Evolutionary conservation across 2,329 filamentous ascomycete genomes (phyloP).

Genomic region (Phialocephala subalpina): DNA sequence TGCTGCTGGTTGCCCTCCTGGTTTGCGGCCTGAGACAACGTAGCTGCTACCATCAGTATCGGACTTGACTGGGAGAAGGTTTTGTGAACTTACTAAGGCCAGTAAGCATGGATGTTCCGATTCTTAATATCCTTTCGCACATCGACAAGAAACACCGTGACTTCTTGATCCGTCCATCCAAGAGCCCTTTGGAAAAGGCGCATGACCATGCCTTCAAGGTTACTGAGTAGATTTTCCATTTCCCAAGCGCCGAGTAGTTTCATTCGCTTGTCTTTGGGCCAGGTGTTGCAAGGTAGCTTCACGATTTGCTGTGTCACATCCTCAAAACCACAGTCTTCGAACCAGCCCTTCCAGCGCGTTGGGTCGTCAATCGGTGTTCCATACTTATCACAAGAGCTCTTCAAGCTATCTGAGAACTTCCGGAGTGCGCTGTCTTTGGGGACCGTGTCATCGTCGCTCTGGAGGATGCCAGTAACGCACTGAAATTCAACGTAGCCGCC

Average conservation of each 20-base stretch:
- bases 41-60: too few species aligned
- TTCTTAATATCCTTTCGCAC: too few species aligned
- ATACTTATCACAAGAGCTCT: conserved; percentile 46
- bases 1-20: too few species aligned
- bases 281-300: conserved; percentile 60
- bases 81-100: too few species aligned
- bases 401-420: conserved; percentile 51
- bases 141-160: conserved; percentile 34
- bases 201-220: conserved; percentile 27
- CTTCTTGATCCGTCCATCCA: conserved; percentile 35
- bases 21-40: too few species aligned
- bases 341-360: conserved; percentile 35
- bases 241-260: conserved; percentile 33
- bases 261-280: conserved; percentile 51
- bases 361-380: conserved; percentile 23
- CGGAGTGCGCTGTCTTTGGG: conserved; percentile 27
- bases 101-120: too few species aligned
- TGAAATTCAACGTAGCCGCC: conserved; percentile 36
- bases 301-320: conserved; percentile 40
- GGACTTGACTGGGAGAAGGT: too few species aligned
- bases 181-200: conserved; percentile 31
- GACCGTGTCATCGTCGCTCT: conserved; percentile 36
- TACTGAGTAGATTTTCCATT: conserved; percentile 27
- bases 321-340: conserved; percentile 41
- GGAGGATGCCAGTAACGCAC: conserved; percentile 30